Percentiles rank a stretch among this genome's conserved stretches.
Evolutionary conservation across 1,284 basidiomycete species (phyloP).

Genomic region (Retiboletus flavoniger): DNA sequence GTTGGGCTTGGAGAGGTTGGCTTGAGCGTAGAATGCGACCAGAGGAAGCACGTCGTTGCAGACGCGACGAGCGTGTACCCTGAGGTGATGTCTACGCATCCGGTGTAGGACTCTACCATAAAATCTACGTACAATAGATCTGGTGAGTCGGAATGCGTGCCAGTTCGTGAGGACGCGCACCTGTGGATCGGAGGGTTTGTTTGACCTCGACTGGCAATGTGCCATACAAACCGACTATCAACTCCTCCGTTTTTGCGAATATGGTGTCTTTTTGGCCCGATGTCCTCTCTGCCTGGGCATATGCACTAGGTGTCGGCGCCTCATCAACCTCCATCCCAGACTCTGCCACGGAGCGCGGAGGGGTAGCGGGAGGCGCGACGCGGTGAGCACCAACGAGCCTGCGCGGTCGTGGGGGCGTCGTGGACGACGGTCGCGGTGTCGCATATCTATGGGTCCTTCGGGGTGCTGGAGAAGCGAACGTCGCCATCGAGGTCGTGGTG

Average conservation of each 20-base stretch:
- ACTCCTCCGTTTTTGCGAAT: slow-evolving; percentile 72
- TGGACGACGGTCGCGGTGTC: slow-evolving; percentile 39
- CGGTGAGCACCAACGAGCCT: slow-evolving; percentile 27
- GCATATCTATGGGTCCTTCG: slow-evolving; percentile 41
- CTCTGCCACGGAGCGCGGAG: slow-evolving; percentile 36
- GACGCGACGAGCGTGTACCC: slow-evolving; percentile 75
- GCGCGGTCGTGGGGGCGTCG: slow-evolving; percentile 35
- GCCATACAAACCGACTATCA: slow-evolving; percentile 67
- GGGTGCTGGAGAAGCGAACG: slow-evolving; percentile 46
- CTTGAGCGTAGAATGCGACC: slow-evolving; percentile 65
- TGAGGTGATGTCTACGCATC: slow-evolving; percentile 66
- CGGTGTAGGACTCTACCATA: slow-evolving; percentile 62
- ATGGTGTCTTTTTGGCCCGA: slow-evolving; percentile 43
- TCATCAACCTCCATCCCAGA: slow-evolving; percentile 70
- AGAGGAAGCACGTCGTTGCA: slow-evolving; percentile 72
- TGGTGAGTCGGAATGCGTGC: neutral
- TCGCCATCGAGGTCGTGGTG: slow-evolving; percentile 27
- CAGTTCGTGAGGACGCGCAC: slow-evolving; percentile 36
- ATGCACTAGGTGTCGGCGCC: slow-evolving; percentile 37
- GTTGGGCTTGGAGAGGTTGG: slow-evolving; percentile 49
- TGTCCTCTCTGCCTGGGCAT: slow-evolving; percentile 33
- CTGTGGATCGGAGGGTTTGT: slow-evolving; percentile 64
- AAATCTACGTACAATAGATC: slow-evolving; percentile 51
- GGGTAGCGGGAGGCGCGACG: slow-evolving; percentile 29
- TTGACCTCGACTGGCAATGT: slow-evolving; percentile 71